A percentile compares a stretch with the other conserved stretches of the same genome.
Evolutionary conservation across 202 grass and related monocot genomes (phyloP).

Genomic region (Panicum hallii): DNA sequence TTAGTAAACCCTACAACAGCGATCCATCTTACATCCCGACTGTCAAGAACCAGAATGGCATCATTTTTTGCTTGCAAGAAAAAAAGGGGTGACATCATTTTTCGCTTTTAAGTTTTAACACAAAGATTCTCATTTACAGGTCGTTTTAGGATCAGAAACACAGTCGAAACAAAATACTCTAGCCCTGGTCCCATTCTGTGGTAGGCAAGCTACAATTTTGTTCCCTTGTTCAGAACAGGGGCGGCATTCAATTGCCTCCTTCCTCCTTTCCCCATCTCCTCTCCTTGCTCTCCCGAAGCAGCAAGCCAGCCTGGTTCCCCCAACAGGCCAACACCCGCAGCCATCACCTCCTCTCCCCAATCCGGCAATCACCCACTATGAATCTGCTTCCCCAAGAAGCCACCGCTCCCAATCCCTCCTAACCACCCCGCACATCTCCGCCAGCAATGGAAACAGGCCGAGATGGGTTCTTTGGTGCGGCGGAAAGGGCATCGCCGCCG

Average conservation of each 20-base stretch:
- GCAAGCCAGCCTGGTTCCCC: slow-evolving; percentile 43
- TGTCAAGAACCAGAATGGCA: neutral
- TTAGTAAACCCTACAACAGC: too few species aligned
- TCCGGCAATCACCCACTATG: slow-evolving; percentile 30
- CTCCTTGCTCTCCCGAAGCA: slow-evolving; percentile 11
- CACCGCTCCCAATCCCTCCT: slow-evolving; percentile 27
- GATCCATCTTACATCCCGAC: neutral
- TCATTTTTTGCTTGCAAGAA: neutral
- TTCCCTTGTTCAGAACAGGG: neutral
- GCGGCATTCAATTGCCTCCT: slow-evolving; percentile 39
- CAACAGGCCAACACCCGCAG: slow-evolving; percentile 13
- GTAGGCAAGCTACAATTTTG: slow-evolving; percentile 24
- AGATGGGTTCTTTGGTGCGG: slow-evolving; percentile 36
- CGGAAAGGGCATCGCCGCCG: neutral
- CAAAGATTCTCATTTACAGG: neutral
- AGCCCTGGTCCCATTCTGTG: neutral
- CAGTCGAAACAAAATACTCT: neutral
- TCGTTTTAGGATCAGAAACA: neutral
- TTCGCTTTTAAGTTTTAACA: neutral
- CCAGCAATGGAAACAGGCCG: slow-evolving; percentile 30
- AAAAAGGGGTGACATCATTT: too few species aligned
- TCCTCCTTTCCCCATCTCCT: neutral
- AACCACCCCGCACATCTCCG: neutral
- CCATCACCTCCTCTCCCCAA: neutral
- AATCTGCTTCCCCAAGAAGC: slow-evolving; percentile 19